Conservation (phyloP, 148 eudicot species). For the Heliosperma pusillum region DNA sequence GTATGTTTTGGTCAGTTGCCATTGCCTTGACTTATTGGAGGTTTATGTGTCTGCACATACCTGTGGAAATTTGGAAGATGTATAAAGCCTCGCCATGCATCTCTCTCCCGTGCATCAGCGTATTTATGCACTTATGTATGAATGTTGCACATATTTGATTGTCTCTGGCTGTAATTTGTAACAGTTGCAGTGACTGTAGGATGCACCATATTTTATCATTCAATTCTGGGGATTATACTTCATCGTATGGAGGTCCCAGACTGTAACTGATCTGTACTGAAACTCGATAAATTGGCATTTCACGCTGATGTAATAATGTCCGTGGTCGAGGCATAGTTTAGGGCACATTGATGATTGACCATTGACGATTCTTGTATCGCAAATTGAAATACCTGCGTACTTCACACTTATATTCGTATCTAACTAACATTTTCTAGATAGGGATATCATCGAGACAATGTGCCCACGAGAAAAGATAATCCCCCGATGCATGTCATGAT, state of each 20-base stretch:
- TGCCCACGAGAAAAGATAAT: no score
- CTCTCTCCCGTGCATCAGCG: background rate
- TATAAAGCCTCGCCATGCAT: background rate
- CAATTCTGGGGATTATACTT: background rate
- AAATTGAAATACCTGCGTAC: no score
- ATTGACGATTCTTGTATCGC: no score
- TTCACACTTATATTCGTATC: no score
- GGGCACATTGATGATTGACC: no score
- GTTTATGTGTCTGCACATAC: background rate
- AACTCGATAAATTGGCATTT: no score
- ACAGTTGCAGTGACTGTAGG: background rate
- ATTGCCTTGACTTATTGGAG: background rate
- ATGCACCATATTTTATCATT: background rate
- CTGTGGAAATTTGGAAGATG: background rate
- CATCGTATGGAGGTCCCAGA: background rate
- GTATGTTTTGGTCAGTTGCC: background rate
- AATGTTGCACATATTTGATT: background rate
- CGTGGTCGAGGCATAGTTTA: no score
- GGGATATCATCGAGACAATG: no score
- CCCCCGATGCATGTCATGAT: no score
- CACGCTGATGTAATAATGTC: no score
- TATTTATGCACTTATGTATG: background rate
- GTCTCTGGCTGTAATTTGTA: conserved; percentile 4
- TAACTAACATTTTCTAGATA: no score
- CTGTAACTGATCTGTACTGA: background rate